Conservation (phyloP, 352 stramenopile genomes). For the Globisporangium nagaii region DNA sequence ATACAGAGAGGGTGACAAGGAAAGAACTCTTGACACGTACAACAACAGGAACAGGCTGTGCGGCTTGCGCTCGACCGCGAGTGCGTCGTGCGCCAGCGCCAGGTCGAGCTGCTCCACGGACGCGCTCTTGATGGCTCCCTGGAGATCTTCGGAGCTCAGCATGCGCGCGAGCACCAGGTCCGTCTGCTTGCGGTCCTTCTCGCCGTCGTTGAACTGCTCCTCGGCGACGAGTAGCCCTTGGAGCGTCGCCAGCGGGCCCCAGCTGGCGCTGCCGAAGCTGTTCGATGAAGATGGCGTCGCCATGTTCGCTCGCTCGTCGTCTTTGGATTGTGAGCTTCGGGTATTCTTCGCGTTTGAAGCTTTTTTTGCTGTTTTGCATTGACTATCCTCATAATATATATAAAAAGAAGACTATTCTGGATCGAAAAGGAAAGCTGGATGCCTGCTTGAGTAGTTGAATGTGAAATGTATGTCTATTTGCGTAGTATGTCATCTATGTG, state of each 20-base stretch:
- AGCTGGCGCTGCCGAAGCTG: conserved; percentile 9
- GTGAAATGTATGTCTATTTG: no score
- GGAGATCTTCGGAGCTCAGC: conserved; percentile 42
- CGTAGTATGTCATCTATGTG: no score
- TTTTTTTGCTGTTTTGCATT: no score
- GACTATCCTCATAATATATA: no score
- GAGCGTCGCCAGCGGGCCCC: conserved; percentile 52
- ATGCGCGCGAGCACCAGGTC: conserved; percentile 38
- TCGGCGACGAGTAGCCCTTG: conserved; percentile 33
- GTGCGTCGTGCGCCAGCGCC: conserved; percentile 40
- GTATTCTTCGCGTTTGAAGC: conserved; percentile 4
- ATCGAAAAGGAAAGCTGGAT: no score
- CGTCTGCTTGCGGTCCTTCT: conserved; percentile 38
- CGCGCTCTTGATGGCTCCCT: conserved; percentile 31
- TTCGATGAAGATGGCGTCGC: not conserved
- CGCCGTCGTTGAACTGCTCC: conserved; percentile 25
- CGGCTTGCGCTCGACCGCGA: conserved; percentile 49
- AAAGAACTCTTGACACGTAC: conserved; percentile 15
- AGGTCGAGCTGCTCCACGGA: conserved; percentile 58
- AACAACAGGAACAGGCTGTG: conserved; percentile 37
- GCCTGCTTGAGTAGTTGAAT: no score
- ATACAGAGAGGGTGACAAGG: not conserved
- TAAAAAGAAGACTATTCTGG: no score
- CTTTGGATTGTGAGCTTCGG: not conserved
- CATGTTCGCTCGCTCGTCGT: not conserved